These are phyloP conservation scores for Cordyceps fumosorosea DNA, from an alignment of 2,329 filamentous ascomycete genomes.

Conservation along the genomic window DNA sequence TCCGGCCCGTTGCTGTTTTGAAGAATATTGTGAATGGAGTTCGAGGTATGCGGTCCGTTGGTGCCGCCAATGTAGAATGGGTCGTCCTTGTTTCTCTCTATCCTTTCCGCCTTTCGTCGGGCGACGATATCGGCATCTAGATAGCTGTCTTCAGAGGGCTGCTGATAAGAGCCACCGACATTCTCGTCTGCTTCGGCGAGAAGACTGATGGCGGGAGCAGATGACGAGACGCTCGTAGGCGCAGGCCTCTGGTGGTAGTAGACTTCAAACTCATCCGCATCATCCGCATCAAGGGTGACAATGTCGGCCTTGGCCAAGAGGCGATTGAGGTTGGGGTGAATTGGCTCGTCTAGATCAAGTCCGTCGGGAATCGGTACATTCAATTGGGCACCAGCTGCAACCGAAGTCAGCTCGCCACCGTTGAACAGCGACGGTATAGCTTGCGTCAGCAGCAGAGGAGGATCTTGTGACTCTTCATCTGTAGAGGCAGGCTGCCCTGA, in stretches of 20 bases:
- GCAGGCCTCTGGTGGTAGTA: slow-evolving; percentile 56
- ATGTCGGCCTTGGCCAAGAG: slow-evolving; percentile 57
- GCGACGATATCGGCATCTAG: slow-evolving; percentile 68
- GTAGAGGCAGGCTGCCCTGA: slow-evolving; percentile 56
- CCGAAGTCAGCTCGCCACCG: slow-evolving; percentile 86
- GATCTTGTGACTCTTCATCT: slow-evolving; percentile 51
- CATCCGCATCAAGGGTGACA: slow-evolving; percentile 41
- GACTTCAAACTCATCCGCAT: slow-evolving; percentile 60
- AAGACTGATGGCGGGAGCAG: slow-evolving; percentile 46
- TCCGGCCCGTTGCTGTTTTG: slow-evolving; percentile 67
- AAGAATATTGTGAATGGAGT: slow-evolving; percentile 72
- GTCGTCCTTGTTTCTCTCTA: slow-evolving; percentile 82
- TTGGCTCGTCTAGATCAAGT: slow-evolving; percentile 73
- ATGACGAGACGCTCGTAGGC: slow-evolving; percentile 44
- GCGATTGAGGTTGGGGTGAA: slow-evolving; percentile 65
- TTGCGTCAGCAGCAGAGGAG: slow-evolving; percentile 80
- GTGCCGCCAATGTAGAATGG: slow-evolving; percentile 79
- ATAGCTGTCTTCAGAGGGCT: slow-evolving; percentile 56
- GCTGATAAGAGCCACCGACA: slow-evolving; percentile 49
- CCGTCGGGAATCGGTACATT: slow-evolving; percentile 76
- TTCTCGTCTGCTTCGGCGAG: slow-evolving; percentile 47
- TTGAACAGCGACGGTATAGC: slow-evolving; percentile 83
- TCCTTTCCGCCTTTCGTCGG: slow-evolving; percentile 66
- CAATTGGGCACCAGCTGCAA: slow-evolving; percentile 71
- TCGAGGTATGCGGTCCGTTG: slow-evolving; percentile 56